phyloP scores from a whole-genome alignment of 306 rosid genomes.

The Cyamopsis tetragonoloba region DNA sequence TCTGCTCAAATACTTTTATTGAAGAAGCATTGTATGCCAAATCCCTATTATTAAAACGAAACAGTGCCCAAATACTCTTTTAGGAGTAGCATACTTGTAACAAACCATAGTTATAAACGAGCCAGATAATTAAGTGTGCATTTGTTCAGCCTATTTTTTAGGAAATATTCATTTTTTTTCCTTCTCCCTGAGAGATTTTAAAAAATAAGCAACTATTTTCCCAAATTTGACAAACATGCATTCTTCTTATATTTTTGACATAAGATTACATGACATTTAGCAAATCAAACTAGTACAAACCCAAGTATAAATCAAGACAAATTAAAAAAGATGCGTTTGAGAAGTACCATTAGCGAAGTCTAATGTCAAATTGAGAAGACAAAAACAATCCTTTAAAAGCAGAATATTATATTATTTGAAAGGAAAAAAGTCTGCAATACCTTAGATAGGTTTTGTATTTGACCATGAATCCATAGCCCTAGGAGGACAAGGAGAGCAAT shows the following conservation, averaged over 20 bases:
- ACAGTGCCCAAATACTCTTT: neutral
- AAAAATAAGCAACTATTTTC: too few species aligned
- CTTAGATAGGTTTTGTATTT: slow-evolving; percentile 63
- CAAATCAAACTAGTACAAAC: neutral
- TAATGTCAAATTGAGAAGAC: neutral
- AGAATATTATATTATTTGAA: neutral
- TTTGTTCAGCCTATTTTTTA: too few species aligned
- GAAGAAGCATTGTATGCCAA: neutral
- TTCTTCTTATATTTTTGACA: too few species aligned
- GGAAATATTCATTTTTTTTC: too few species aligned
- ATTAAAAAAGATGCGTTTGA: neutral
- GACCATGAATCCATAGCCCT: slow-evolving; percentile 63
- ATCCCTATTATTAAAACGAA: neutral
- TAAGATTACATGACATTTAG: neutral
- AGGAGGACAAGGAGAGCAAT: slow-evolving; percentile 53
- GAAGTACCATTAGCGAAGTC: neutral
- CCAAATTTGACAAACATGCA: too few species aligned
- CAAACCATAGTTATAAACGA: neutral
- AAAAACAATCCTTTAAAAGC: neutral
- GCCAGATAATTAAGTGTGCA: too few species aligned
- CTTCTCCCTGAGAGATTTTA: too few species aligned
- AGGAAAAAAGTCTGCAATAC: slow-evolving; percentile 23
- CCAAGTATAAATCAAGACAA: neutral
- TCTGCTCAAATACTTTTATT: neutral
- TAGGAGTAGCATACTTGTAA: neutral